Evolutionary conservation across 1,139 yeast genomes (phyloP).

Genomic region (Chernovozyma sophiae-reginae): DNA sequence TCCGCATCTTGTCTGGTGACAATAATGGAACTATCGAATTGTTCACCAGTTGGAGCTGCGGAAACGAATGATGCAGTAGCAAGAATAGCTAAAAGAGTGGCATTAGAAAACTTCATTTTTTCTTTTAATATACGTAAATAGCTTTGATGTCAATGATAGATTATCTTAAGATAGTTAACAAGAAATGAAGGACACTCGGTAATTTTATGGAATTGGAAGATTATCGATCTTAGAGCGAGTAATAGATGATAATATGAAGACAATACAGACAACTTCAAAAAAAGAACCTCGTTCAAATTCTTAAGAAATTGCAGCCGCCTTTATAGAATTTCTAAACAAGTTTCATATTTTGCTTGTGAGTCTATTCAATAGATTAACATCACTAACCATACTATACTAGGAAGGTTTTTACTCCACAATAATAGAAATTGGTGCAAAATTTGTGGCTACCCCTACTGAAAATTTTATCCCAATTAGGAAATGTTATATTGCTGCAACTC

Average conservation of each 20-base stretch:
- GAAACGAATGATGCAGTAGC: slow-evolving; percentile 37
- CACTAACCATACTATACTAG: not conserved
- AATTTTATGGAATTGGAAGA: too few species aligned
- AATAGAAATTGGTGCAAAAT: slow-evolving; percentile 1
- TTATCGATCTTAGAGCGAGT: too few species aligned
- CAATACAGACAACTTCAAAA: too few species aligned
- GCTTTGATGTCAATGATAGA: too few species aligned
- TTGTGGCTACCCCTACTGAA: not conserved
- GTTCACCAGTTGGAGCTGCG: slow-evolving; percentile 36
- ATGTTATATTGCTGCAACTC: slow-evolving; percentile 2
- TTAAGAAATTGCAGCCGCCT: too few species aligned
- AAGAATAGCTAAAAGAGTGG: slow-evolving; percentile 41
- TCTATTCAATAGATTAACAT: not conserved
- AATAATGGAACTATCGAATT: slow-evolving; percentile 18
- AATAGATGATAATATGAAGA: too few species aligned
- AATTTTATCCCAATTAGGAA: not conserved
- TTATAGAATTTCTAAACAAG: too few species aligned
- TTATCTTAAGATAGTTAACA: too few species aligned
- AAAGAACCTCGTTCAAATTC: too few species aligned
- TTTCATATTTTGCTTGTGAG: not conserved
- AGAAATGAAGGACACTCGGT: too few species aligned
- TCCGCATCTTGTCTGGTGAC: slow-evolving; percentile 36
- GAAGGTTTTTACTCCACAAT: not conserved
- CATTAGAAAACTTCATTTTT: slow-evolving; percentile 41
- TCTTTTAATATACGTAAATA: too few species aligned